Evolutionary conservation across 495 filamentous ascomycete genomes (phyloP), one percentile per base, ranked within the genome.

Genomic region (Talaromyces adpressus): DNA sequence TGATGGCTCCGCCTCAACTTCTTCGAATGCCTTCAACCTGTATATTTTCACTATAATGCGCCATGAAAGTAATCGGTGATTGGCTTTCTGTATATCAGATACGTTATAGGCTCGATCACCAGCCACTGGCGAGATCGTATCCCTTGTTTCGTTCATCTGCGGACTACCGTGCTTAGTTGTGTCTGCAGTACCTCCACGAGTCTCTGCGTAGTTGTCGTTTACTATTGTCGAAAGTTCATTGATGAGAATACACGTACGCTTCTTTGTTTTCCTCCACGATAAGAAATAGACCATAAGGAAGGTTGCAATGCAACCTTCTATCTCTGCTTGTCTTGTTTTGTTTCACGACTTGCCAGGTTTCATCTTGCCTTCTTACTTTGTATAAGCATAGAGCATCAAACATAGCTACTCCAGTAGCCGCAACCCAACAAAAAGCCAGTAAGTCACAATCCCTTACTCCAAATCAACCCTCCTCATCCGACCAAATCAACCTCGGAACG

Each of bases 81-180:
- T 20, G 11, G 8, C 11, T 49, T 4, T 18, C 45, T 49, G n/a
- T 49, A 49, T 49, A 6, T 6, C 22, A 56, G 20, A 56, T 20
- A 27, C 12, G 0, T 56, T 6, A 27, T 14, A 25, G 52, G 12
- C 25, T 4, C 12, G 52, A 16, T 29, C 56, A 3, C 56, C 56
- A 58, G 56, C 56, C 56, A 58, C 30, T 18, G 12, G 30, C 12
- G 14, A 58, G 56, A 58, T 58, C 29, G 56, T 36, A 58, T 36
- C 56, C 56, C 56, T 58, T 58, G 56, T 58, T 58, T 58, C 27
- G 56, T 36, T 16, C 56, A 58, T 29, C n/a, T 58, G 56, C 30
- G 45, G 45, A 49, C 45, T 20, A 49, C n/a, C 11, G 45, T n/a
- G 6, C 41, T 6, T 45, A 20, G n/a, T 49, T 49, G 45, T 18